Conservation (phyloP, 1,284 basidiomycete species). For the Irpex sp. region DNA sequence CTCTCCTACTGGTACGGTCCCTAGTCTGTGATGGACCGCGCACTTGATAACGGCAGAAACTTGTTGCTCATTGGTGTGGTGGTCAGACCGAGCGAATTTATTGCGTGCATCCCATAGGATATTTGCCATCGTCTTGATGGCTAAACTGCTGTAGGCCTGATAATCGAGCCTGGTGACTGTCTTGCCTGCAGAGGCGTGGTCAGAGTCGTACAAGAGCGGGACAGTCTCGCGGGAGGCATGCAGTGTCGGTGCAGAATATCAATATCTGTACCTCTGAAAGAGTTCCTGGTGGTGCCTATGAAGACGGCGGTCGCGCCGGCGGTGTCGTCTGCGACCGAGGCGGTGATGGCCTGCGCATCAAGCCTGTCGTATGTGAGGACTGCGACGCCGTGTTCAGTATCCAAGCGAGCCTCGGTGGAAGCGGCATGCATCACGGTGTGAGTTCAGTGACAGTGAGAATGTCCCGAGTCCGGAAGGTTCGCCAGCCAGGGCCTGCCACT, state of each 20-base stretch:
- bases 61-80: slow-evolving; percentile 27
- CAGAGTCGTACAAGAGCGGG: background rate
- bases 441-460: no score
- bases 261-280: slow-evolving; percentile 42
- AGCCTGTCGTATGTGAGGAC: slow-evolving; percentile 56
- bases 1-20: slow-evolving; percentile 72
- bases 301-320: slow-evolving; percentile 74
- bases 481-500: background rate
- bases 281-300: slow-evolving; percentile 67
- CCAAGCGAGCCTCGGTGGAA: slow-evolving; percentile 42
- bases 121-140: slow-evolving; percentile 70
- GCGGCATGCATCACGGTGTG: slow-evolving; percentile 18
- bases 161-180: slow-evolving; percentile 73
- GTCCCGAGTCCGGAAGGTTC: background rate
- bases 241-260: background rate
- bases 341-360: slow-evolving; percentile 49
- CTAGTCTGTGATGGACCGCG: slow-evolving; percentile 74
- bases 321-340: slow-evolving; percentile 52
- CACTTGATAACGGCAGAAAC: slow-evolving; percentile 43
- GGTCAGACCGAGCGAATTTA: slow-evolving; percentile 37
- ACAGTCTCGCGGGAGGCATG: background rate
- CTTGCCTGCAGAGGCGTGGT: slow-evolving; percentile 45
- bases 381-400: slow-evolving; percentile 46
- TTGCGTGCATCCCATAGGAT: slow-evolving; percentile 49
- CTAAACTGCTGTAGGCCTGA: slow-evolving; percentile 77